Base-by-base conservation (phyloP, 352 stramenopile genomes). In the Pythium oligandrum region DNA sequence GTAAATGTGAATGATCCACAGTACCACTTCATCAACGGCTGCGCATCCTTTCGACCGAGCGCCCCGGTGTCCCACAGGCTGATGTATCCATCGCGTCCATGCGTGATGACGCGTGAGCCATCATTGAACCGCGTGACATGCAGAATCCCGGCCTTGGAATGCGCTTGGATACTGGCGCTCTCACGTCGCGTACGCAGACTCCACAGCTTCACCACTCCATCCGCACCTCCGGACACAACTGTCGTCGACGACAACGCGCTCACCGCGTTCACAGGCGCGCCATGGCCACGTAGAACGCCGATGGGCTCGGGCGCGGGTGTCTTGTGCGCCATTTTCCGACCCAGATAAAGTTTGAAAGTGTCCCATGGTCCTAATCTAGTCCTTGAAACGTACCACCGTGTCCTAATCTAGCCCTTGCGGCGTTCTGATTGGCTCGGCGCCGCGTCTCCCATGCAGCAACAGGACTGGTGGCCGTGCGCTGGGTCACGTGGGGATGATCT, bases 71-170 rank as follows among this genome's bases (percentile, higher is more conserved):
- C 59, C 83, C 83, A 93, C 9, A 91, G 37, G 44, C 78, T 82
- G 35, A 93, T 62, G 34, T 73, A 72, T 1, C 83, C 83, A 37
- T 93, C 83, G 26, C 83, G 74, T 10, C 83, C 83, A 56, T 93
- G 83, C 7, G 80, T 85, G 36, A 84, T 45, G 37, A 91, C 69
- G 11, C 64, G 71, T 17, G 51, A 26, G 17, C 17, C 36, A 6
- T 57, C 62, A 6, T 56, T 44, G 36, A 60, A 46, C 9, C 30
- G 55, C 5, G 57, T 48, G 4, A 64, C 46, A 35, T 91, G 75
- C 44, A 93, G 63, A n/a, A 93, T 75, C 26, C 83, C 83, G 10
- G 83, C 83, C 47, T 85, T 85, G 55, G 80, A 90, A 59, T 93
- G 83, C 0, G 75, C 71, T 0, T 53, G 6, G 2, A 59, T 57